Percentiles rank a stretch among this genome's conserved stretches.
phyloP scores from a whole-genome alignment of 1,284 basidiomycete species.

The Moniliophthora roreri region DNA sequence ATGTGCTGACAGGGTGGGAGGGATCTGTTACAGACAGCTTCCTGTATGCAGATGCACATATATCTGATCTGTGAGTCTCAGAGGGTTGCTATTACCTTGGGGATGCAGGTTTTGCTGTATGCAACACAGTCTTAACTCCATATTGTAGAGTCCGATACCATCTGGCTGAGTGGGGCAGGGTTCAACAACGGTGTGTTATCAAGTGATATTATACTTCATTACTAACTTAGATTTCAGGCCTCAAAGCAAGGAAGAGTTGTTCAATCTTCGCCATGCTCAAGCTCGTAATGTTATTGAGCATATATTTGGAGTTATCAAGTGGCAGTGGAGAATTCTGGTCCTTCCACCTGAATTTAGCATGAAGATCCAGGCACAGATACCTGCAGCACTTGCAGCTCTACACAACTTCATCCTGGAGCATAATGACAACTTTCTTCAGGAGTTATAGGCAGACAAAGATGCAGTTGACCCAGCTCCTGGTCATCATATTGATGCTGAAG shows the following conservation, averaged over 20 bases:
- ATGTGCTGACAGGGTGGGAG: constrained; percentile 32
- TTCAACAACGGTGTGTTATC: not conserved
- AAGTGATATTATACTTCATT: not conserved
- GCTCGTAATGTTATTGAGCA: not conserved
- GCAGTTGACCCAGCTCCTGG: not conserved
- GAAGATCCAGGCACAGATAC: not conserved
- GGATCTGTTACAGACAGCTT: constrained; percentile 29
- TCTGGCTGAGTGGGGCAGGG: constrained; percentile 32
- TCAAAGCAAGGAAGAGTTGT: constrained; percentile 3
- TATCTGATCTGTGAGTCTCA: constrained; percentile 28
- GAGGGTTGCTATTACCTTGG: constrained; percentile 33
- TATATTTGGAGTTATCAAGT: not conserved
- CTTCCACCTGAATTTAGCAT: not conserved
- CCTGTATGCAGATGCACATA: constrained; percentile 22
- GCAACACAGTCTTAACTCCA: constrained; percentile 31
- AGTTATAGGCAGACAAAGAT: no score
- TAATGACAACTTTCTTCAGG: not conserved
- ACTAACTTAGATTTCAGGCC: not conserved
- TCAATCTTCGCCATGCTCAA: constrained; percentile 10
- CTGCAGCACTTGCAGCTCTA: not conserved
- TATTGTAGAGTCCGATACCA: constrained; percentile 31
- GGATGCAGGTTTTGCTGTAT: constrained; percentile 36
- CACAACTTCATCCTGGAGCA: not conserved
- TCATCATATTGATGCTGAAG: not conserved
- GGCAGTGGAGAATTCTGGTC: not conserved